A percentile compares a stretch with the other conserved stretches of the same genome.
Evolutionary conservation across 345 rosid species (phyloP).

Genomic region (Alliaria petiolata): DNA sequence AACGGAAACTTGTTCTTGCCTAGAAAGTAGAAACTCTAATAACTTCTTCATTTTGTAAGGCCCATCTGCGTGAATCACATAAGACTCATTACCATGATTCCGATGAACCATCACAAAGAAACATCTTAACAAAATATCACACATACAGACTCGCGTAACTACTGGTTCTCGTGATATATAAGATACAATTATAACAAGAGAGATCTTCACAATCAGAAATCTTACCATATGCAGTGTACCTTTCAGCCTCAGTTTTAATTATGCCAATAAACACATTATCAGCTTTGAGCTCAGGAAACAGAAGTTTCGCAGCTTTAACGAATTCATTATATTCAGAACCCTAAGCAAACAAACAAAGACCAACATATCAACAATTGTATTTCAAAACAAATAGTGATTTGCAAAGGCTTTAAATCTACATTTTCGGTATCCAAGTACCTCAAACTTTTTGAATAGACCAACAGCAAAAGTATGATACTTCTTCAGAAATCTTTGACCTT

Average conservation of each 20-base stretch:
- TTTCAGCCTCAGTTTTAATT: conserved; percentile 80
- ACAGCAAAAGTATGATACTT: too few species aligned
- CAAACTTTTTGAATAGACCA: too few species aligned
- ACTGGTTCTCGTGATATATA: neutral
- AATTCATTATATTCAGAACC: conserved; percentile 64
- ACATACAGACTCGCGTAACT: neutral
- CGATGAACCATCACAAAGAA: too few species aligned
- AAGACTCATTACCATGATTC: neutral
- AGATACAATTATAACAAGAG: neutral
- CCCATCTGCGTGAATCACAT: conserved; percentile 53
- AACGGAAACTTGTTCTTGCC: conserved; percentile 73
- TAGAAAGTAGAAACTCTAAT: conserved; percentile 65
- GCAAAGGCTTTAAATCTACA: neutral
- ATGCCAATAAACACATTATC: conserved; percentile 50
- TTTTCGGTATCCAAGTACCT: too few species aligned
- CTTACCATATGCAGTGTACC: conserved; percentile 67
- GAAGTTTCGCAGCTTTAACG: conserved; percentile 61
- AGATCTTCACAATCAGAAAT: neutral
- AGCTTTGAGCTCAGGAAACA: conserved; percentile 50
- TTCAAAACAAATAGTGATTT: neutral
- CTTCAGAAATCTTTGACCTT: too few species aligned
- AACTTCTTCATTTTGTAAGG: conserved; percentile 46
- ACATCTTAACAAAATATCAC: neutral
- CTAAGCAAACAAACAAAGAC: conserved; percentile 32
- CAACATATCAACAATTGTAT: neutral